Evolutionary conservation across 2,329 filamentous ascomycete species (phyloP), one percentile per base, ranked within the genome.

Genomic region (Orbilia ellipsospora): DNA sequence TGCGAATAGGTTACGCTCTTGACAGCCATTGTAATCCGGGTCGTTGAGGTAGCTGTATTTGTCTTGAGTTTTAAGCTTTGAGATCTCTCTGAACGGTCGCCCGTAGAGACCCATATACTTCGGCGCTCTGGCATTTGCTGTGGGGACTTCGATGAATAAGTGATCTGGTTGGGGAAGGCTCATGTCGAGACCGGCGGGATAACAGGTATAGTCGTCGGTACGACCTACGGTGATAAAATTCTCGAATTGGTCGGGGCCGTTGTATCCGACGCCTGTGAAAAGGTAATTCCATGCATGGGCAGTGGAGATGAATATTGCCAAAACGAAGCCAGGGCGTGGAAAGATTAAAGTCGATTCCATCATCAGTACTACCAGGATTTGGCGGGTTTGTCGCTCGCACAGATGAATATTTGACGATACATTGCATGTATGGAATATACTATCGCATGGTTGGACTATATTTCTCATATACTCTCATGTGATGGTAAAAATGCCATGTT

Each of bases 51-150:
- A 18, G 5, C 16, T 13, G 23, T 44, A 61, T 16, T 31, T 48
- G 10, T 61, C 57, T 13, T 4, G 18, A 2, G n/a, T n/a, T n/a
- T n/a, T n/a, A n/a, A 61, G 42, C 10, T 50, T 28, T 40, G 44
- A 26, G 5, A 61, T 7, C 28, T 61, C 18, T 28, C 28, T 48
- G 23, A 8, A 16, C 3, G 18, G 57, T 16, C 13, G 18, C 6
- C 57, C 57, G 57, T 48, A 61, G 40, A 61, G 16, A 5, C 42
- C 57, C 23, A 61, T 13, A 18, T 48, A 61, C 28, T 50, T 48
- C 1, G 57, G 57, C 4, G 57, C 44, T 13, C 18, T 40, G 10
- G 40, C n/a, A 42, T 61, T 61, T 5, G 20, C 23, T 20, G 7
- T 15, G 2, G 57, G 57, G 6, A 23, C 18, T 50, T 61, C 42